Evolutionary conservation across 2,329 filamentous ascomycete genomes (phyloP), one percentile per base, ranked within the genome.

Genomic region (Fusarium algeriense): DNA sequence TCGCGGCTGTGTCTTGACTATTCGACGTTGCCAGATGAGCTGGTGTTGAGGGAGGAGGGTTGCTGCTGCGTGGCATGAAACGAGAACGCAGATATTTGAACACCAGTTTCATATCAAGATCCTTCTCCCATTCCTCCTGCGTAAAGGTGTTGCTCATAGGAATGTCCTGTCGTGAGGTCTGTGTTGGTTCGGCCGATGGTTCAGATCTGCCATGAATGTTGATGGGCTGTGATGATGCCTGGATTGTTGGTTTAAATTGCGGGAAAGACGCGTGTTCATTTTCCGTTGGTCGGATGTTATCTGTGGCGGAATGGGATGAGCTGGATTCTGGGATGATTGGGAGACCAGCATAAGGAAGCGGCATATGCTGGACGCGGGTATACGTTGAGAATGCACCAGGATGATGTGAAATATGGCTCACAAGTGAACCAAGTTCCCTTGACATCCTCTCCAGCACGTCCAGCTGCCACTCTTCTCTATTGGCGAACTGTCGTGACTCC

Each of bases 331-430:
- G 85, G 59, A 90, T 88, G 52, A 90, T 85, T 8, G 92, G 88
- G 48, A 97, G 86, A 9, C 93, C 94, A 23, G 93, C 93, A 78
- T 97, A 97, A 7, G 93, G 91, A 19, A 93, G 85, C 3, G 90
- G 84, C 78, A 86, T 86, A 71, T 90, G 85, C 74, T 91, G 87
- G 54, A 92, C 83, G 61, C 88, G 87, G 26, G 88, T 84, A 78
- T 97, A 97, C 1, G 93, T 93, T 17, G 91, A 92, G 79, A 98
- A 98, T 2, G 95, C 94, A 3, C 94, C 93, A 1, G 95, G 94
- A 70, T 97, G 92, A 14, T 83, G 79, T 32, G 93, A 93, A 50
- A 98, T 85, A 70, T 95, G 93, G 77, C 93, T 89, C 30, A 98
- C 92, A 17, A 98, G 84, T 35, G 93, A 84, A 13, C 95, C 95